Base-by-base conservation (phyloP, 2,329 filamentous ascomycete genomes). In the Cytospora paraplurivora region DNA sequence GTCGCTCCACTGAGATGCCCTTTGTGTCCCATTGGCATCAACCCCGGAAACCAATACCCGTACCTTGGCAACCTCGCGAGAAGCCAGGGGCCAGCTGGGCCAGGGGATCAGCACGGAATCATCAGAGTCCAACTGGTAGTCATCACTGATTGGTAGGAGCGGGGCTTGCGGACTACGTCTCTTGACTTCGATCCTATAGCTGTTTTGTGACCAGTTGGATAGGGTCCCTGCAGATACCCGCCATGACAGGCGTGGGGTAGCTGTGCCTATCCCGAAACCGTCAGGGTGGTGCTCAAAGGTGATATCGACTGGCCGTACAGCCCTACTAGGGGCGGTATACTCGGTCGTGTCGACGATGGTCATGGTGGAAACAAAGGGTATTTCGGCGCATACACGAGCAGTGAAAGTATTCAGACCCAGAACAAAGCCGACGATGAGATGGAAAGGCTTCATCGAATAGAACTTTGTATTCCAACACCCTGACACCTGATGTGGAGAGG, bases 211-310 rank as follows among this genome's bases (percentile, higher is more conserved):
- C 63, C 63, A 67, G 47, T 38, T 54, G 19, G 54, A 34, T 12
- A 64, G 12, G 21, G 19, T 47, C 7, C 34, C 37, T 8, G 53
- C 62, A 5, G 47, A 35, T 15, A 50, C n/a, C 15, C 63, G 65
- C 65, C 63, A 67, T 33, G 65, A 67, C 12, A 67, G 13, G 33
- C 63, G 59, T 1, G 65, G 65, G 10, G 13, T 58, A 13, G 32
- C 56, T 15, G 55, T 59, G 4, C 65, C 63, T 35, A 67, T 37
- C 17, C 59, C 65, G 7, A 67, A 62, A 38, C 65, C 65, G 33
- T 55, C 53, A 0, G 65, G 65, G 15, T 67, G 65, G 7, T 67
- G 65, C 15, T 67, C 63, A 35, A 67, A 66, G 64, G 52, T 47
- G 49, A 64, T 51, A 15, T 56, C 41, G 8, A 54, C 41, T 11